Evolutionary conservation across 225 moss, liverwort and hornwort species (phyloP).

Genomic region (Sphagnum tenellum): DNA sequence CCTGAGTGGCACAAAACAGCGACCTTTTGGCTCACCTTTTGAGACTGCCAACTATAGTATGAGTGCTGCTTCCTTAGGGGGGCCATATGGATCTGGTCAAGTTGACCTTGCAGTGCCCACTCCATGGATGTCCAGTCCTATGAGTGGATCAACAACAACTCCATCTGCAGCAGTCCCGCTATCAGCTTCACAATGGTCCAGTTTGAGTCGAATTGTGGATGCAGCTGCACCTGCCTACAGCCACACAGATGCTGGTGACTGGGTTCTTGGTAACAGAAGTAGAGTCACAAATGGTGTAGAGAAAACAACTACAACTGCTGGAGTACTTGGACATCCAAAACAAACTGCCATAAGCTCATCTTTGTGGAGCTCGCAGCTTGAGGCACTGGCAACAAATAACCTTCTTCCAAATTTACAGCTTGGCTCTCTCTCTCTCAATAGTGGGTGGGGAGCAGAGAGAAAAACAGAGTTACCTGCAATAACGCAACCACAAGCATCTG

Average conservation of each 20-base stretch:
- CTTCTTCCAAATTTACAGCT: constrained; percentile 35
- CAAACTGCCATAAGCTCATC: constrained; percentile 53
- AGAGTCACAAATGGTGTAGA: constrained; percentile 59
- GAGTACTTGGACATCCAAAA: constrained; percentile 60
- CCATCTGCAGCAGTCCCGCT: constrained; percentile 18
- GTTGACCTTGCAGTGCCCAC: constrained; percentile 36
- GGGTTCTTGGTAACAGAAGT: constrained; percentile 51
- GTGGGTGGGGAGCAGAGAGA: constrained; percentile 24
- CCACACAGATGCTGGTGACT: constrained; percentile 22
- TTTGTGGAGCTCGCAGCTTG: constrained; percentile 69
- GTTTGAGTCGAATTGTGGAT: constrained; percentile 17
- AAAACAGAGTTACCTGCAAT: constrained; percentile 22
- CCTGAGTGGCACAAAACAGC: constrained; percentile 19
- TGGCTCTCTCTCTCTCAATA: constrained; percentile 12
- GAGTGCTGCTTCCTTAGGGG: constrained; percentile 13
- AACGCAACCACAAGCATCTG: constrained; percentile 24
- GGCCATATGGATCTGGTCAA: constrained; percentile 24
- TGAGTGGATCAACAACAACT: constrained; percentile 13
- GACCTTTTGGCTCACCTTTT: constrained; percentile 22
- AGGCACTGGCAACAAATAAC: constrained; percentile 37
- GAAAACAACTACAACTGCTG: constrained; percentile 28
- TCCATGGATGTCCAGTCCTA: constrained; percentile 14
- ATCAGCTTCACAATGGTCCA: constrained; percentile 24
- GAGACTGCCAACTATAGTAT: constrained; percentile 21
- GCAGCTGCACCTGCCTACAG: constrained; percentile 25